Conservation (phyloP, 2,329 filamentous ascomycete species). For the Aspergillus tanneri region DNA sequence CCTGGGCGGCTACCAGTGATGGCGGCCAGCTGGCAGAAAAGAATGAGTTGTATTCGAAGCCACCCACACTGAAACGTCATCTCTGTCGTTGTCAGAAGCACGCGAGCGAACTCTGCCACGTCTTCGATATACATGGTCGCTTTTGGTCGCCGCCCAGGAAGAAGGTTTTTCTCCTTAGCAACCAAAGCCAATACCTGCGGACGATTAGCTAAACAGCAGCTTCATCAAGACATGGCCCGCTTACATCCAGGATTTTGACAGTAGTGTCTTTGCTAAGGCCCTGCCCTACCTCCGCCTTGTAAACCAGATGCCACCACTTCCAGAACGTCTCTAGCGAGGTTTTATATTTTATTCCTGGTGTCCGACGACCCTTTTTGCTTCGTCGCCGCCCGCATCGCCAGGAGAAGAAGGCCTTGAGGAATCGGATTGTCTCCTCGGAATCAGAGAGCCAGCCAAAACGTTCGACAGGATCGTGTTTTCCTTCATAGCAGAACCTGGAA, state of each 20-base stretch:
- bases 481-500: slow-evolving; percentile 25
- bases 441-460: slow-evolving; percentile 24
- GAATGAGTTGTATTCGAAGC: slow-evolving; percentile 23
- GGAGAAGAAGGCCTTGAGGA: slow-evolving; percentile 27
- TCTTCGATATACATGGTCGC: slow-evolving; percentile 34
- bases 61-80: slow-evolving; percentile 32
- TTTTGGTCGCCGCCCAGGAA: slow-evolving; percentile 23
- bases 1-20: slow-evolving; percentile 24
- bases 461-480: slow-evolving; percentile 19
- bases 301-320: slow-evolving; percentile 28
- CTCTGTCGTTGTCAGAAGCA: slow-evolving; percentile 32
- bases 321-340: slow-evolving; percentile 22
- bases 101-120: slow-evolving; percentile 30
- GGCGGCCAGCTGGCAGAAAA: slow-evolving; percentile 2
- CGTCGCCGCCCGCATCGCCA: slow-evolving; percentile 19
- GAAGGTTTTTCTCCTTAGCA: slow-evolving; percentile 26
- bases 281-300: slow-evolving; percentile 19
- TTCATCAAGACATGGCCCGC: slow-evolving; percentile 6
- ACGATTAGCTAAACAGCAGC: slow-evolving; percentile 13
- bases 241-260: slow-evolving; percentile 24
- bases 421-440: slow-evolving; percentile 28
- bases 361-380: slow-evolving; percentile 17
- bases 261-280: slow-evolving; percentile 19
- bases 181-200: slow-evolving; percentile 28
- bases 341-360: slow-evolving; percentile 18